phyloP scores from a whole-genome alignment of 1,284 basidiomycete species.

The Heimioporus punctisporus region DNA sequence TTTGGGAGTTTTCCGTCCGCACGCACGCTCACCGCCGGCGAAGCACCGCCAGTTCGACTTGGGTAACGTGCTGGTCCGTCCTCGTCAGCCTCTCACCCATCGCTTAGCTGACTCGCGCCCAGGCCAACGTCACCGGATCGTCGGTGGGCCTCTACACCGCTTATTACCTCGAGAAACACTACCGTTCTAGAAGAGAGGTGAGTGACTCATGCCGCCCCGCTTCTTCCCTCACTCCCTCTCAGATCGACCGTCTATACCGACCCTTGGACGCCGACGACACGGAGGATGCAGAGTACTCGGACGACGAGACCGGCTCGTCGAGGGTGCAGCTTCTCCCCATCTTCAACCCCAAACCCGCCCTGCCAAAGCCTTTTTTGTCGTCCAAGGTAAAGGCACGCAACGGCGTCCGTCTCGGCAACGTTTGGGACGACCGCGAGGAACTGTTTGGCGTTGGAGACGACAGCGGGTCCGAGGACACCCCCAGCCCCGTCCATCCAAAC shows the following conservation, averaged over 20 bases:
- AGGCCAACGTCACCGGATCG: slow-evolving; percentile 88
- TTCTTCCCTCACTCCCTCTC: slow-evolving; percentile 1
- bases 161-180: slow-evolving; percentile 71
- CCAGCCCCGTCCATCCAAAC: slow-evolving; percentile 5
- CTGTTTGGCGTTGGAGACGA: slow-evolving; percentile 71
- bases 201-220: slow-evolving; percentile 6
- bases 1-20: slow-evolving; percentile 2
- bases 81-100: slow-evolving; percentile 8
- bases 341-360: slow-evolving; percentile 17
- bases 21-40: slow-evolving; percentile 1
- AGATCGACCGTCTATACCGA: slow-evolving; percentile 78
- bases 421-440: slow-evolving; percentile 82
- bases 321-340: slow-evolving; percentile 65
- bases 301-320: slow-evolving; percentile 39
- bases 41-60: slow-evolving; percentile 81
- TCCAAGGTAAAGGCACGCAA: slow-evolving; percentile 31
- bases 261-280: slow-evolving; percentile 58
- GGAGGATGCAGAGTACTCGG: slow-evolving; percentile 55
- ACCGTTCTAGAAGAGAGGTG: slow-evolving; percentile 78
- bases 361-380: slow-evolving; percentile 14
- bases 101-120: slow-evolving; percentile 9
- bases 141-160: slow-evolving; percentile 69
- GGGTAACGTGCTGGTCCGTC: slow-evolving; percentile 73
- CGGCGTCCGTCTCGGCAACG: slow-evolving; percentile 48
- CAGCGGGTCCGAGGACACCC: slow-evolving; percentile 16